phyloP scores from a whole-genome alignment of 352 stramenopile genomes.

The Blastocystis hominis region DNA sequence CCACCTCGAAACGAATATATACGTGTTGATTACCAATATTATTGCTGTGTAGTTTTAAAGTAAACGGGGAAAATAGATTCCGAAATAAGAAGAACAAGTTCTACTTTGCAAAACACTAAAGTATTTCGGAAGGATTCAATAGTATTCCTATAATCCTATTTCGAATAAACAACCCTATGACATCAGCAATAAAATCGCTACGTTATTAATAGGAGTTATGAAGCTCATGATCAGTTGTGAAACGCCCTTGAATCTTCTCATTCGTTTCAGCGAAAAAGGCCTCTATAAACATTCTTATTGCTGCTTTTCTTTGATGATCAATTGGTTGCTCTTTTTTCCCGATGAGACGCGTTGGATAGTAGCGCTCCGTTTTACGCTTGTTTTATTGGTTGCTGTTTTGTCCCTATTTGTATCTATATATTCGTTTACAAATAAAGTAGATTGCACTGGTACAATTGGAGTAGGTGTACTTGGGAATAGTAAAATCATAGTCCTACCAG shows the following conservation, averaged over 20 bases:
- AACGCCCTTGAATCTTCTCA: conserved; percentile 13
- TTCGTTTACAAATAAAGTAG: background rate
- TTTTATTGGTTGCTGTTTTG: background rate
- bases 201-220: no score
- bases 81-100: no score
- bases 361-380: background rate
- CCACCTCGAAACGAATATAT: no score
- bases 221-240: background rate
- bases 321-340: conserved; percentile 51
- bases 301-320: conserved; percentile 3
- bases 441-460: background rate
- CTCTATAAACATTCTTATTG: background rate
- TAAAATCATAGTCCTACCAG: background rate
- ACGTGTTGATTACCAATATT: no score
- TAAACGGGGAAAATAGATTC: no score
- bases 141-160: no score
- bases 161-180: background rate
- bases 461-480: background rate
- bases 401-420: background rate
- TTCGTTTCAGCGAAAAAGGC: background rate
- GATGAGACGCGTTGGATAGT: background rate
- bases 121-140: no score
- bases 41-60: no score
- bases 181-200: background rate
- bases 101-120: no score